Conservation (phyloP, 805 yeast genomes). For the Wickerhamomyces bisporus region DNA sequence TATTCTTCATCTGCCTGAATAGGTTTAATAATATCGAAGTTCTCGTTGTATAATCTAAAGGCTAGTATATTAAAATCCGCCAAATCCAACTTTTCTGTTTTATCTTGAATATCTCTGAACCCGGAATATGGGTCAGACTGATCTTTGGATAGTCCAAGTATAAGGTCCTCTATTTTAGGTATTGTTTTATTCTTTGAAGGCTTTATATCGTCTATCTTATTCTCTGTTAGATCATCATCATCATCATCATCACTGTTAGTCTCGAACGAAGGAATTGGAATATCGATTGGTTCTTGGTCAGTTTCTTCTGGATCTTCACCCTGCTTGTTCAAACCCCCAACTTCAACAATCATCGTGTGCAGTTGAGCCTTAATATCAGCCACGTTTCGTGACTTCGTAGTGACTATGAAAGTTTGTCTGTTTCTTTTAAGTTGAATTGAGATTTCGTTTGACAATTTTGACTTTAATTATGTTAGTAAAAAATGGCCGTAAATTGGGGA, state of each 20-base stretch:
- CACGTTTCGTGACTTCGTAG: conserved; percentile 20
- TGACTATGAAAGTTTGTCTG: conserved; percentile 29
- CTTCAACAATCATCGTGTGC: conserved; percentile 33
- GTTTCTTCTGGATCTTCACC: conserved; percentile 14
- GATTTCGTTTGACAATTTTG: conserved; percentile 6
- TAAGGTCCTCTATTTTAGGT: conserved; percentile 11
- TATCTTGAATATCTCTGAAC: conserved; percentile 15
- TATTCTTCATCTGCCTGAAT: conserved; percentile 6
- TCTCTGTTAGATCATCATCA: conserved; percentile 26
- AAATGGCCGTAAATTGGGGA: no score
- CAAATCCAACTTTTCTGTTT: conserved; percentile 6
- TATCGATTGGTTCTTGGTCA: conserved; percentile 26
- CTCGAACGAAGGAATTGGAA: conserved; percentile 35
- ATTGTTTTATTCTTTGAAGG: conserved; percentile 5
- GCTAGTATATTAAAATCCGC: conserved; percentile 15
- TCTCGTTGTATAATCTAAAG: conserved; percentile 19
- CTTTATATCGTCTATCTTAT: conserved; percentile 4
- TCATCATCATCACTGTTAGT: conserved; percentile 18
- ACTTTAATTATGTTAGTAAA: not conserved
- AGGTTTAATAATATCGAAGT: conserved; percentile 14
- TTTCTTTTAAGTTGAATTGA: conserved; percentile 29
- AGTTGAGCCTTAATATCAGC: conserved; percentile 27
- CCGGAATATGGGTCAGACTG: conserved; percentile 14
- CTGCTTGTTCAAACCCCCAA: conserved; percentile 40
- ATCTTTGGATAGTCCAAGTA: conserved; percentile 18